Percentiles rank a stretch among this genome's conserved stretches.
Conservation (phyloP, 2,329 filamentous ascomycete genomes). For the Torrubiella hemipterigena region DNA sequence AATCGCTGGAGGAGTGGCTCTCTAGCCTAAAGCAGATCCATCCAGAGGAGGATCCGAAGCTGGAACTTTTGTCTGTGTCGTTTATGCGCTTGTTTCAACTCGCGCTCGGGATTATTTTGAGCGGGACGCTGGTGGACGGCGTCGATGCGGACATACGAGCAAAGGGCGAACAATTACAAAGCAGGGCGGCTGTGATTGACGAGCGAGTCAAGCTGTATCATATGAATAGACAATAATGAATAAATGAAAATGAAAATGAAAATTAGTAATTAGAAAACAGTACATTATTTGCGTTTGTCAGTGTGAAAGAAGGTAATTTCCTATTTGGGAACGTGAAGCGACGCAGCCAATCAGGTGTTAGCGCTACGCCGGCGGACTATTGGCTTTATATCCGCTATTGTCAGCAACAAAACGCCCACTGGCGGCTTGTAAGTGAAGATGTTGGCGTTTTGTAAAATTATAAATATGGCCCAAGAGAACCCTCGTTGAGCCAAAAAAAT, state of each 20-base stretch:
- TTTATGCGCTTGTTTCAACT: constrained; percentile 1
- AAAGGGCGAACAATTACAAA: constrained; percentile 19
- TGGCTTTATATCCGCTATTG: too few relatives aligned
- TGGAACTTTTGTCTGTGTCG: background rate
- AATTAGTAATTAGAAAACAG: constrained; percentile 1
- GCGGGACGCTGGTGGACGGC: background rate
- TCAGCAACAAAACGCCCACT: background rate
- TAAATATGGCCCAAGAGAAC: too few relatives aligned
- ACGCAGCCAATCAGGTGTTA: constrained; percentile 1
- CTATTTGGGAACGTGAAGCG: background rate
- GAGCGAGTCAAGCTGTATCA: constrained; percentile 19
- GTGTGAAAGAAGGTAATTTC: too few relatives aligned
- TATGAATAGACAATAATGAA: constrained; percentile 4
- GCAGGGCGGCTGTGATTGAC: constrained; percentile 14
- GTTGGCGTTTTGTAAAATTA: background rate
- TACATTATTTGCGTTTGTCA: too few relatives aligned
- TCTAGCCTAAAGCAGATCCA: too few relatives aligned
- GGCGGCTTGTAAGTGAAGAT: background rate
- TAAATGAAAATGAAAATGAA: background rate
- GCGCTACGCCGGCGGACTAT: background rate
- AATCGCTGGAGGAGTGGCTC: too few relatives aligned
- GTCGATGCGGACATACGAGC: constrained; percentile 12
- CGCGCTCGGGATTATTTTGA: background rate
- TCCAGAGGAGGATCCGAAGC: too few relatives aligned
- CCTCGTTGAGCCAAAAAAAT: background rate